These are phyloP conservation scores for Heritiera littoralis DNA, from an alignment of 345 rosid genomes.

Conservation along the genomic window DNA sequence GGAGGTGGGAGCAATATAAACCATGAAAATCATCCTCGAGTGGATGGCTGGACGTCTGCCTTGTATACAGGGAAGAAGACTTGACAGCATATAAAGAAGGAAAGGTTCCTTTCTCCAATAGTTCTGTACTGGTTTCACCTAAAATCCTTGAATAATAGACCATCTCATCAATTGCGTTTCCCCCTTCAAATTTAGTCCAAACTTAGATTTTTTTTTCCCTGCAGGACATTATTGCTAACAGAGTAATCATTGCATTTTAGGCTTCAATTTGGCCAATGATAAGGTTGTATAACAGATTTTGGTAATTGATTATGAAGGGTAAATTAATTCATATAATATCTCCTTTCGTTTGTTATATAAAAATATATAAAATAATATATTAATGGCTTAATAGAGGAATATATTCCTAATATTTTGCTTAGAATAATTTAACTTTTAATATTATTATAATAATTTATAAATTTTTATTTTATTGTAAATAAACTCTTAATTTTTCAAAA, in stretches of 20 bases:
- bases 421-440: too few species aligned
- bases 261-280: not conserved
- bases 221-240: not conserved
- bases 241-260: not conserved
- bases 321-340: too few species aligned
- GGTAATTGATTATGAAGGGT: too few species aligned
- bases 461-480: too few species aligned
- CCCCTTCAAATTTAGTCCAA: not conserved
- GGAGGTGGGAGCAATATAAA: not conserved
- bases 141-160: conserved; percentile 18
- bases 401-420: too few species aligned
- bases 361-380: too few species aligned
- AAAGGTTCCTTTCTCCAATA: conserved; percentile 14
- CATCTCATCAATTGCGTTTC: conserved; percentile 14
- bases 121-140: conserved; percentile 18
- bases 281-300: too few species aligned
- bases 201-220: not conserved
- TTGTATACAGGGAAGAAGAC: conserved; percentile 1
- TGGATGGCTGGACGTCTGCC: conserved; percentile 11
- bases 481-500: too few species aligned
- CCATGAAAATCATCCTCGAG: conserved; percentile 9
- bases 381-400: too few species aligned
- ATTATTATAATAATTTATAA: too few species aligned
- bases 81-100: not conserved
- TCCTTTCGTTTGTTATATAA: too few species aligned